A percentile compares a stretch with the other conserved stretches of the same genome.
Evolutionary conservation across 2,329 filamentous ascomycete genomes (phyloP).

Genomic region (Berkeleyomyces basicola): DNA sequence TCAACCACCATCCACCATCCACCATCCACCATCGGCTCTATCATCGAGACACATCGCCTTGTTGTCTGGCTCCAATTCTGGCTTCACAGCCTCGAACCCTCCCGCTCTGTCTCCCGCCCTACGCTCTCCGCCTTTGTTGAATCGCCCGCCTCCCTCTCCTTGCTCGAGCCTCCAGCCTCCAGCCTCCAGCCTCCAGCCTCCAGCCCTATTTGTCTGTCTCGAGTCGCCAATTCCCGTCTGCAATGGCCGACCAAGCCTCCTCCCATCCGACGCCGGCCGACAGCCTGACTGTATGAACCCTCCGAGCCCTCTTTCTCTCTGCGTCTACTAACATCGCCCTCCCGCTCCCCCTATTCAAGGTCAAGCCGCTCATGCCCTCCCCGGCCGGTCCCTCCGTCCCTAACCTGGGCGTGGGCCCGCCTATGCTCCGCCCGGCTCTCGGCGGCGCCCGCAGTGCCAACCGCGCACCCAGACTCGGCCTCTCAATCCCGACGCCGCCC

Average conservation of each 20-base stretch:
- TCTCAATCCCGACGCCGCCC: slow-evolving; percentile 79
- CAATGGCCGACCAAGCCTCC: slow-evolving; percentile 18
- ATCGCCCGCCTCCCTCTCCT: neutral
- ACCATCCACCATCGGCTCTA: too few relatives aligned
- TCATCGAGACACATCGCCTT: neutral
- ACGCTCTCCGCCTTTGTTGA: neutral
- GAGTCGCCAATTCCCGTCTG: slow-evolving; percentile 14
- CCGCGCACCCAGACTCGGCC: slow-evolving; percentile 60
- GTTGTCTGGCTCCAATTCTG: neutral
- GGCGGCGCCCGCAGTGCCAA: slow-evolving; percentile 49
- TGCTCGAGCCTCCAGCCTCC: neutral
- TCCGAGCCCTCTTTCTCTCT: neutral
- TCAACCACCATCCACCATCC: neutral
- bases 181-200: neutral
- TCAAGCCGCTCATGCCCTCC: slow-evolving; percentile 16
- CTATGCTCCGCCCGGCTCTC: slow-evolving; percentile 68
- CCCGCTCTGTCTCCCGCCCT: neutral
- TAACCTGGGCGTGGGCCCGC: slow-evolving; percentile 60
- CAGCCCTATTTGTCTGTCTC: neutral
- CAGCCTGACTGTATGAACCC: slow-evolving; percentile 11
- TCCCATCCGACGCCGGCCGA: slow-evolving; percentile 15
- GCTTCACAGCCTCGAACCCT: neutral
- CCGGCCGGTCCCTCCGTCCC: slow-evolving; percentile 22
- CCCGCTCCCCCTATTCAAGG: neutral
- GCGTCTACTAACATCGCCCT: neutral